A percentile compares a stretch with the other conserved stretches of the same genome.
Conservation (phyloP, 345 rosid genomes). For the Kandelia obovata region DNA sequence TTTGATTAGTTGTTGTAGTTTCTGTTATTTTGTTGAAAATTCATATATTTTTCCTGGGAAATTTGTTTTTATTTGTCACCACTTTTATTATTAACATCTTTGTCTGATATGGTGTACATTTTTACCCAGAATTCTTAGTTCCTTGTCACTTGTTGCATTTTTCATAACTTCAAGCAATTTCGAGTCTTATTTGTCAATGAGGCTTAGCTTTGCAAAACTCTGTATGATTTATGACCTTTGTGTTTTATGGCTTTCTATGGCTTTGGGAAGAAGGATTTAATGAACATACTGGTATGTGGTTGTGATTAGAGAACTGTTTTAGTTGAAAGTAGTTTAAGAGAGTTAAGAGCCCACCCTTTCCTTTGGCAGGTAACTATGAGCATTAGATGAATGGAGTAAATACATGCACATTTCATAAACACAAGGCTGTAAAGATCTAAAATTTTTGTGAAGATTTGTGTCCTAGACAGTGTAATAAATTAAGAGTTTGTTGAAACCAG, state of each 20-base stretch:
- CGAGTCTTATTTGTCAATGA: not conserved
- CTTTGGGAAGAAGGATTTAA: constrained; percentile 4
- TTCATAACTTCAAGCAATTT: not conserved
- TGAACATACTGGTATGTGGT: not conserved
- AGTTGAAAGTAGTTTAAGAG: not conserved
- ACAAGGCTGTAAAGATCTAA: not conserved
- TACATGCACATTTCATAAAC: not conserved
- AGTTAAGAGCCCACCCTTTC: not conserved
- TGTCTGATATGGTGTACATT: not conserved
- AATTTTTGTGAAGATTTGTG: not conserved
- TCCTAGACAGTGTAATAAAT: not conserved
- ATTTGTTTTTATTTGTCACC: not conserved
- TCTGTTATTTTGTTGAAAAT: not conserved
- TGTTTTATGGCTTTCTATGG: not conserved
- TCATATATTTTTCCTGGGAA: not conserved
- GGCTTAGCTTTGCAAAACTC: not conserved
- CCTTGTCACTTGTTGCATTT: too few species aligned
- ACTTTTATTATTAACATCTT: not conserved
- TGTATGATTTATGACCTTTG: not conserved
- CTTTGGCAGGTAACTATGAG: not conserved
- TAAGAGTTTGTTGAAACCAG: not conserved
- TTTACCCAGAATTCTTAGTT: not conserved
- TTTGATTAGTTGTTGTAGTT: not conserved
- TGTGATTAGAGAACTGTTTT: not conserved
- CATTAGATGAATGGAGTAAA: not conserved